phyloP scores from a whole-genome alignment of 352 stramenopile species.

The Globisporangium lucens region DNA sequence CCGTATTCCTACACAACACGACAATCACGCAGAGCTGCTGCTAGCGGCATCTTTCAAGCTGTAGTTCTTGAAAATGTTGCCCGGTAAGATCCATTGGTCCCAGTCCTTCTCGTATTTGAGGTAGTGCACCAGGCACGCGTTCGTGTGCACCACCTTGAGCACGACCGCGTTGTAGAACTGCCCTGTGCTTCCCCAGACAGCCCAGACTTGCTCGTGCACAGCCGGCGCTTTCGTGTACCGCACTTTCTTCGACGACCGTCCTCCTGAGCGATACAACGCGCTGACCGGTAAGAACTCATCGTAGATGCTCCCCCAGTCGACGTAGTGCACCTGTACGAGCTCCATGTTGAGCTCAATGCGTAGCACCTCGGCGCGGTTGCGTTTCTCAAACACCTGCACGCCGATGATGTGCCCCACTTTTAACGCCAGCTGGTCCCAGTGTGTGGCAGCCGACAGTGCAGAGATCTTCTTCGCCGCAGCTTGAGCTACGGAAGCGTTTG shows the following conservation, averaged over 20 bases:
- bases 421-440: constrained; percentile 64
- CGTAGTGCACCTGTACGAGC: constrained; percentile 76
- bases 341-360: constrained; percentile 68
- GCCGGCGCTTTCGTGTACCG: constrained; percentile 56
- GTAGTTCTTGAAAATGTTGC: constrained; percentile 82
- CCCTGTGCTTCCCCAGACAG: constrained; percentile 66
- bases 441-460: constrained; percentile 25
- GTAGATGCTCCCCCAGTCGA: constrained; percentile 81
- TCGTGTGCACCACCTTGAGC: constrained; percentile 74
- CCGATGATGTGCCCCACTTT: constrained; percentile 64
- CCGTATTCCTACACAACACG: not conserved
- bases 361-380: constrained; percentile 60
- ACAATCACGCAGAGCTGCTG: not conserved
- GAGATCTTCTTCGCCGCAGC: constrained; percentile 5
- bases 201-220: constrained; percentile 71
- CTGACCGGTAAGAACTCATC: constrained; percentile 72
- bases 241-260: constrained; percentile 46
- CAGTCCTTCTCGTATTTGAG: constrained; percentile 84
- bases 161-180: constrained; percentile 78
- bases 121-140: constrained; percentile 78
- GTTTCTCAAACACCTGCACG: constrained; percentile 75
- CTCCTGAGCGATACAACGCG: constrained; percentile 40
- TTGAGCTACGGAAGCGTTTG: not conserved
- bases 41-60: constrained; percentile 12
- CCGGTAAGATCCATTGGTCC: constrained; percentile 78